Conservation (phyloP, 257 asterid genomes). For the Agastache rugosa region DNA sequence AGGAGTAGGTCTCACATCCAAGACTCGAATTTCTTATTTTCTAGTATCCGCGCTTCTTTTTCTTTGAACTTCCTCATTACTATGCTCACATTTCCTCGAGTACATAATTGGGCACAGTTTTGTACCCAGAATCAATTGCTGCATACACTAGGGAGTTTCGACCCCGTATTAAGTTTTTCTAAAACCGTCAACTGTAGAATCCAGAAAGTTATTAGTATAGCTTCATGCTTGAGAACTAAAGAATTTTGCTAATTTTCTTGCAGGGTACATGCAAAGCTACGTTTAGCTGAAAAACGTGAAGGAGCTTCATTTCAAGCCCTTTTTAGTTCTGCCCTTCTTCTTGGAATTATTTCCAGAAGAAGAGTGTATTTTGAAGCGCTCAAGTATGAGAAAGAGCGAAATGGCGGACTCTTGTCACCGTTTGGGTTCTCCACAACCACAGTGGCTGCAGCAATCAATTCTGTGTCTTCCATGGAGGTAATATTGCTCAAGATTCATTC, state of each 20-base stretch:
- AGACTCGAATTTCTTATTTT: conserved; percentile 34
- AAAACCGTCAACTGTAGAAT: too few species aligned
- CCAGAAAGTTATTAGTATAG: not conserved
- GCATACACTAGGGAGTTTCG: too few species aligned
- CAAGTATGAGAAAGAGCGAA: conserved; percentile 85
- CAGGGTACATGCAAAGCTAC: conserved; percentile 83
- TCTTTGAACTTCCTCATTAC: conserved; percentile 6
- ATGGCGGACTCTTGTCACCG: conserved; percentile 84
- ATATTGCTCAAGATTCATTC: conserved; percentile 29
- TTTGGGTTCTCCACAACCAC: conserved; percentile 81
- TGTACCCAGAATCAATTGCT: too few species aligned
- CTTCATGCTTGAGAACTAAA: conserved; percentile 33
- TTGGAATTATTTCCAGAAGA: conserved; percentile 82
- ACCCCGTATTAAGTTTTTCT: too few species aligned
- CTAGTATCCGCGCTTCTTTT: conserved; percentile 7
- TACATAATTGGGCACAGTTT: too few species aligned
- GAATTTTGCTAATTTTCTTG: conserved; percentile 28
- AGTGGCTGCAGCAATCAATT: conserved; percentile 68
- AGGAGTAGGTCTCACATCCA: conserved; percentile 69
- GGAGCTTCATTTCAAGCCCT: conserved; percentile 89
- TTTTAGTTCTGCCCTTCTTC: conserved; percentile 76
- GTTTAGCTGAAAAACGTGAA: conserved; percentile 73
- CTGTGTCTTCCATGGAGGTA: conserved; percentile 88
- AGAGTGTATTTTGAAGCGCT: conserved; percentile 81
- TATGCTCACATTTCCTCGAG: conserved; percentile 20